These are phyloP conservation scores for Yarrowia sp. DNA, from an alignment of 805 yeast genomes.

Conservation along the genomic window DNA sequence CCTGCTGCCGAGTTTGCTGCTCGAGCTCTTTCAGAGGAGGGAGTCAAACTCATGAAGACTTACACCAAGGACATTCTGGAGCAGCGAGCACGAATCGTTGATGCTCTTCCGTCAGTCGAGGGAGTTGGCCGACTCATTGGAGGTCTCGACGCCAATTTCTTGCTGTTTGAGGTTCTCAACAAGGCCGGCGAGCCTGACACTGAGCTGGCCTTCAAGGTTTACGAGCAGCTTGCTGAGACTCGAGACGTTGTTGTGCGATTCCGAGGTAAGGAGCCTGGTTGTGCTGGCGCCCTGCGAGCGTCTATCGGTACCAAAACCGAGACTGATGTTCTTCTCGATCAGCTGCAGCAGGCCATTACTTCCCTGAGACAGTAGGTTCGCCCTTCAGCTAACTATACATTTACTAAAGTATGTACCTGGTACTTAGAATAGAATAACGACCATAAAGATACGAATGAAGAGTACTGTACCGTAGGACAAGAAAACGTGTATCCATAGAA, in stretches of 20 bases:
- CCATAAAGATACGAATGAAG: no score
- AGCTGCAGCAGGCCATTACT: constrained; percentile 38
- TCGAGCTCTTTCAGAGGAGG: constrained; percentile 62
- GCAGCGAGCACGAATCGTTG: constrained; percentile 56
- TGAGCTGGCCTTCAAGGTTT: constrained; percentile 61
- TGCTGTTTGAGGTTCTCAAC: constrained; percentile 68
- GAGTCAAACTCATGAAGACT: constrained; percentile 56
- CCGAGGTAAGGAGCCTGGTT: constrained; percentile 87
- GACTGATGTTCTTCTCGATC: constrained; percentile 54
- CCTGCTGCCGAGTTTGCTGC: constrained; percentile 71
- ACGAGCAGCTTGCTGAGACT: constrained; percentile 64
- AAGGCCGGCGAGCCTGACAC: constrained; percentile 62
- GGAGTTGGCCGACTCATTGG: constrained; percentile 77
- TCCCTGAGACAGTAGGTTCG: neutral
- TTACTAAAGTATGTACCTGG: no score
- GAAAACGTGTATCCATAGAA: no score
- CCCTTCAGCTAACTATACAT: neutral
- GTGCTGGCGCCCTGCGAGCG: constrained; percentile 81
- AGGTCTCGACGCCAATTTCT: constrained; percentile 81
- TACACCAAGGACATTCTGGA: constrained; percentile 48
- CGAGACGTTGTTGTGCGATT: constrained; percentile 82
- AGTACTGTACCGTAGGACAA: no score
- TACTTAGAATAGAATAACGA: constrained; percentile 1
- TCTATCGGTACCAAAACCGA: constrained; percentile 84
- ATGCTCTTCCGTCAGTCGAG: constrained; percentile 51